phyloP scores from a whole-genome alignment of 495 filamentous ascomycete species.

The Trichoderma orchidacearum region DNA sequence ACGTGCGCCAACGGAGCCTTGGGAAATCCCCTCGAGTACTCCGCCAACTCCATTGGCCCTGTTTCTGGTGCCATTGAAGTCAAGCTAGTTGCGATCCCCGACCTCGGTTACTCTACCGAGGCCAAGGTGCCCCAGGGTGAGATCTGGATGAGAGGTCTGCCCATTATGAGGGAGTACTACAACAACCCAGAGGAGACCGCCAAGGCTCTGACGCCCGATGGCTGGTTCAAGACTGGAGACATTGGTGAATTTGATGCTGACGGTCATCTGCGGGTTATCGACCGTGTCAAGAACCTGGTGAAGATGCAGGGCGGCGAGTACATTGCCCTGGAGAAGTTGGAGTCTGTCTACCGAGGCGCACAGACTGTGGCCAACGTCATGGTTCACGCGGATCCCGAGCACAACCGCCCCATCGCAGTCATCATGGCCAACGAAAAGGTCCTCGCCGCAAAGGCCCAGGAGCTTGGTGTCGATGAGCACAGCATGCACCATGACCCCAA shows the following conservation, averaged over 20 bases:
- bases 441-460: slow-evolving; percentile 34
- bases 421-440: slow-evolving; percentile 42
- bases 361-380: slow-evolving; percentile 43
- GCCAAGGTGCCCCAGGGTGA: slow-evolving; percentile 77
- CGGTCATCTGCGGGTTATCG: slow-evolving; percentile 75
- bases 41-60: slow-evolving; percentile 59
- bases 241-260: slow-evolving; percentile 60
- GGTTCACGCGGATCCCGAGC: slow-evolving; percentile 38
- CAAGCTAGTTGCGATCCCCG: slow-evolving; percentile 67
- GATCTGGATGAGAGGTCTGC: slow-evolving; percentile 59
- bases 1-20: slow-evolving; percentile 60
- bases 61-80: slow-evolving; percentile 49
- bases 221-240: slow-evolving; percentile 90
- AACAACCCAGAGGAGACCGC: slow-evolving; percentile 70
- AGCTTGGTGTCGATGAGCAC: slow-evolving; percentile 34
- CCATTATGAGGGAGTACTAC: slow-evolving; percentile 63
- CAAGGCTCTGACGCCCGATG: slow-evolving; percentile 66
- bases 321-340: slow-evolving; percentile 53
- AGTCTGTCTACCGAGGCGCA: slow-evolving; percentile 45
- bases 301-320: slow-evolving; percentile 55
- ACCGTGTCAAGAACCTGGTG: slow-evolving; percentile 78
- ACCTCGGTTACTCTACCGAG: slow-evolving; percentile 70
- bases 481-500: slow-evolving; percentile 28
- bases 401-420: slow-evolving; percentile 42
- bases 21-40: slow-evolving; percentile 54